phyloP scores from a whole-genome alignment of 192 early-diverging fungal species.

The Geranomyces variabilis region DNA sequence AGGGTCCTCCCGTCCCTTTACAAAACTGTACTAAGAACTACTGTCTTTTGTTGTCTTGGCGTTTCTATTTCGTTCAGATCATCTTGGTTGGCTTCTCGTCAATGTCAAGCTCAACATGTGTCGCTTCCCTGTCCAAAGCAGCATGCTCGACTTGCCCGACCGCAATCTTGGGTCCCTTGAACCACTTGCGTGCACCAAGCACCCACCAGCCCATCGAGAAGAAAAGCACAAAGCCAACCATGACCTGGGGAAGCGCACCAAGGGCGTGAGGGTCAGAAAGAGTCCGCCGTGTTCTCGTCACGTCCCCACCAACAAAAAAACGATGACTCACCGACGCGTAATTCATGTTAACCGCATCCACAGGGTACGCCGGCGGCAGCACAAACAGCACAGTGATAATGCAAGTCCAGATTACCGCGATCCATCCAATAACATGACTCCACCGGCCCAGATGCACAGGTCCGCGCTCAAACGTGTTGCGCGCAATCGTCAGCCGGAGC shows the following conservation, averaged over 20 bases:
- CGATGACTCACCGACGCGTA: conserved; percentile 20
- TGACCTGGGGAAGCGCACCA: conserved; percentile 20
- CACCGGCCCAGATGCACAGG: conserved; percentile 21
- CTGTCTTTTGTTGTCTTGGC: too few relatives aligned
- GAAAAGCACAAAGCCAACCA: conserved; percentile 32
- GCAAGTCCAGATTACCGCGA: conserved; percentile 1
- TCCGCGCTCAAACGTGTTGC: conserved; percentile 1
- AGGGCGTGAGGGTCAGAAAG: too few relatives aligned
- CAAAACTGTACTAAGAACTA: too few relatives aligned
- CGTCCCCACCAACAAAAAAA: too few relatives aligned
- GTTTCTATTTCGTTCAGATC: too few relatives aligned
- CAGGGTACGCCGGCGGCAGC: conserved; percentile 30
- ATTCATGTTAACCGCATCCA: conserved; percentile 21
- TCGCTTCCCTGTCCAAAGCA: too few relatives aligned
- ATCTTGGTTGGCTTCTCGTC: too few relatives aligned
- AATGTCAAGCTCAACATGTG: too few relatives aligned
- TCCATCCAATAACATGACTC: conserved; percentile 11
- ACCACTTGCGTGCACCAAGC: conserved; percentile 41
- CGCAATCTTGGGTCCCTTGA: conserved; percentile 35
- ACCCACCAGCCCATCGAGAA: conserved; percentile 41
- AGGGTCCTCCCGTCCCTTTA: too few relatives aligned
- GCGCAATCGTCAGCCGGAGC: conserved; percentile 13
- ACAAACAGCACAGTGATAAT: conserved; percentile 20
- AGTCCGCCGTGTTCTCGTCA: too few relatives aligned
- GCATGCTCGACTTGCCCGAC: too few relatives aligned